Conservation (phyloP, 257 asterid genomes). For the Solanum lycopersicoides region DNA sequence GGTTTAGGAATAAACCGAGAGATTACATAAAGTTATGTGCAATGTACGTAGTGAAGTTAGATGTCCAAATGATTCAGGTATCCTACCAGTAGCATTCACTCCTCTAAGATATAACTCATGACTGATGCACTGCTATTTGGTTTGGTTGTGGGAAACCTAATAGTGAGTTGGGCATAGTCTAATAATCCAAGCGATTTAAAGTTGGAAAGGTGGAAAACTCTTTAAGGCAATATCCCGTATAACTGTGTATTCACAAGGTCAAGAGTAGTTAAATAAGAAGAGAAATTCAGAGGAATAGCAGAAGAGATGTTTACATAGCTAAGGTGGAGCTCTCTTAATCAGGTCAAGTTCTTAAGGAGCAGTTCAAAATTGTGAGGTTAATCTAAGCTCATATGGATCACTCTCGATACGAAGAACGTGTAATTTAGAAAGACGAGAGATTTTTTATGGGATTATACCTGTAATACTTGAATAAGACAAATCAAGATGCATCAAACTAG, state of each 20-base stretch:
- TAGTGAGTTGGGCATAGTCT: accelerated
- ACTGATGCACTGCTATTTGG: background rate
- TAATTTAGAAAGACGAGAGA: no score
- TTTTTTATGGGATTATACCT: background rate
- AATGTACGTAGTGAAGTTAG: background rate
- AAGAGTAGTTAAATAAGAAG: background rate
- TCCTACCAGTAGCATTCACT: background rate
- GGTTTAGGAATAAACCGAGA: constrained; percentile 1
- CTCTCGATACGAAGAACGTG: no score
- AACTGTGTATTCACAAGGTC: accelerated
- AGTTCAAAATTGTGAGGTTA: no score
- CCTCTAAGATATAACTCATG: background rate
- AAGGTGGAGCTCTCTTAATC: no score
- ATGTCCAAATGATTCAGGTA: background rate
- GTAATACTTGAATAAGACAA: constrained; percentile 7
- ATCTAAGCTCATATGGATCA: accelerated
- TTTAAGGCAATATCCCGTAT: no score
- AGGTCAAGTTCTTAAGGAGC: no score
- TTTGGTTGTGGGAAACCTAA: background rate
- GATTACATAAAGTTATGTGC: background rate
- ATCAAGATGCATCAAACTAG: constrained; percentile 2
- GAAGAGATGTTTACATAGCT: background rate
- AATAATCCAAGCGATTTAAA: no score
- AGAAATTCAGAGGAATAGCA: constrained; percentile 1
- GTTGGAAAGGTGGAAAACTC: no score